A percentile compares a stretch with the other conserved stretches of the same genome.
Evolutionary conservation across 2,329 filamentous ascomycete genomes (phyloP).

Genomic region (Colletotrichum sp.): DNA sequence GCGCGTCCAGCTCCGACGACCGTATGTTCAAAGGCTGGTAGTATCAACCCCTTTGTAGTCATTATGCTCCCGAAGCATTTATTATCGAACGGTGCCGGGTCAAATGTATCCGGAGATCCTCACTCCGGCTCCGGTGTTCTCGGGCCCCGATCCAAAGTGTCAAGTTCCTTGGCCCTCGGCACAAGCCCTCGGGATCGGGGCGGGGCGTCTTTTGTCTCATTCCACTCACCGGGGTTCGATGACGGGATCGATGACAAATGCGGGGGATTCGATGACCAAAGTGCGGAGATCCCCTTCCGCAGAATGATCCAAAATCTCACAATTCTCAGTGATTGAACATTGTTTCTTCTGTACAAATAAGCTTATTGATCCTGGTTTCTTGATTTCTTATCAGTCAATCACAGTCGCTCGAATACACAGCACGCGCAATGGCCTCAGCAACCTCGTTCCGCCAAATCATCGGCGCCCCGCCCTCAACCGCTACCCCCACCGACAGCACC

Average conservation of each 20-base stretch:
- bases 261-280: constrained; percentile 2
- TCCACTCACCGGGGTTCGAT: background rate
- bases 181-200: background rate
- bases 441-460: constrained; percentile 51
- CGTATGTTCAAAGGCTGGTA: too few relatives aligned
- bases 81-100: background rate
- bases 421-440: constrained; percentile 19
- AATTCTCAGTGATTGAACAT: background rate
- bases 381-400: background rate
- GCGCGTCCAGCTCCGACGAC: too few relatives aligned
- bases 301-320: background rate
- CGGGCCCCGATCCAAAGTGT: background rate
- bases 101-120: background rate
- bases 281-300: background rate
- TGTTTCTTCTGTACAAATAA: background rate
- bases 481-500: constrained; percentile 61
- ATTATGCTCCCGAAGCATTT: fast-evolving
- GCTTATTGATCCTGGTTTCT: background rate
- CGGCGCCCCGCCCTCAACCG: constrained; percentile 59
- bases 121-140: background rate
- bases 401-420: background rate
- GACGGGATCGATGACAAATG: constrained; percentile 18
- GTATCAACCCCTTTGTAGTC: too few relatives aligned
- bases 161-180: background rate
- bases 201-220: background rate